Base-by-base conservation (phyloP, 495 filamentous ascomycete genomes). In the Neurospora sp. region DNA sequence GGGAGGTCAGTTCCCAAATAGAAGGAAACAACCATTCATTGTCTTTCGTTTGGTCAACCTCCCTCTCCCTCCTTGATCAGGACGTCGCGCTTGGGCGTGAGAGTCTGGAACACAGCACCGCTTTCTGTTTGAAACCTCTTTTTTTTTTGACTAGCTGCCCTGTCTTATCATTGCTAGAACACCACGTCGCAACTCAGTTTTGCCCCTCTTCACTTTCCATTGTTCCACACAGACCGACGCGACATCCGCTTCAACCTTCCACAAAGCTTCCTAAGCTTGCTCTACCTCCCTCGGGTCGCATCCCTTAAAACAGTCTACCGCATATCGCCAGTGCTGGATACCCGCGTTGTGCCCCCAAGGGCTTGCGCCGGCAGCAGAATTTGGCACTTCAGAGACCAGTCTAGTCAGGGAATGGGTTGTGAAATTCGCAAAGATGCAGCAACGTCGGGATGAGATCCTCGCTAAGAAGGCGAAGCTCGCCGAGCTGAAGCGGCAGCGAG, bases 401-500 rank as follows among this genome's bases (percentile, higher is more conserved):
- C 27, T 35, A 16, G 3, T 40, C 76, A 78, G 78, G 81, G 75
- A 61, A 85, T 85, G 85, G 81, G 82, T 75, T 69, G 80, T 73
- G 74, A 72, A 73, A 76, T 71, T 74, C 71, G 76, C 53, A 77
- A 86, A 78, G 59, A 92, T 94, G 87, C 91, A 94, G 84, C 90
- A 93, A 85, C 91, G 94, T 74, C 91, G 91, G 83, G 94, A 96
- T 84, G 96, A 98, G 84, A 96, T 99, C 77, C 84, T 93, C 65
- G 93, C 92, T 74, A 99, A 98, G 83, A 91, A 90, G 84, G 94
- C 94, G 40, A 97, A 92, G 85, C 93, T 99, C 76, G 94, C 91
- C 38, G 96, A 98, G 86, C 88, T 99, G 75, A 97, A 97, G 82
- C 89, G 93, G 72, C 94, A 97, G 79, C 89, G 94, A 75, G 93